Conservation (phyloP, 2,329 filamentous ascomycete species). For the Trichophyton benhamiae region DNA sequence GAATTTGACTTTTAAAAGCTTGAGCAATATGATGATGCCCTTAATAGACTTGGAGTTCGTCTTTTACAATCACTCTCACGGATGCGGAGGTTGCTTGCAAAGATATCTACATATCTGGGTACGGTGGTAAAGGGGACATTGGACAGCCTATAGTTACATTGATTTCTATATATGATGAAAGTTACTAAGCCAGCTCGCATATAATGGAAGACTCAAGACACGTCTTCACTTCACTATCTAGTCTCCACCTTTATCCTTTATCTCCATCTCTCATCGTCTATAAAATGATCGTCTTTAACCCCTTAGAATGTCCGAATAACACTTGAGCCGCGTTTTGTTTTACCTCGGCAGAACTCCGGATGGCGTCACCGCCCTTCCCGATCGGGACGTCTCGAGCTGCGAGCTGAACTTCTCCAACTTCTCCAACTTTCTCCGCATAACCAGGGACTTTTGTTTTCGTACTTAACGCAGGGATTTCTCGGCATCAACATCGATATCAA, state of each 20-base stretch:
- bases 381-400: background rate
- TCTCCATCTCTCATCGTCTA: background rate
- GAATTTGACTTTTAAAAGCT: constrained; percentile 69
- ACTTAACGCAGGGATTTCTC: background rate
- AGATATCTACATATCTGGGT: background rate
- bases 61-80: background rate
- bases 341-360: background rate
- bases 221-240: background rate
- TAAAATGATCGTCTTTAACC: background rate
- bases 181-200: background rate
- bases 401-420: constrained; percentile 3
- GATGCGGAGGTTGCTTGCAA: background rate
- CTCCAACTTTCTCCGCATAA: constrained; percentile 3
- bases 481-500: background rate
- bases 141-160: background rate
- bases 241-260: background rate
- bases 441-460: background rate
- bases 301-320: background rate
- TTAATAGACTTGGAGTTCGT: background rate
- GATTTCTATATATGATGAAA: background rate
- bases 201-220: background rate
- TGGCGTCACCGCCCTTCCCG: background rate
- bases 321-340: background rate
- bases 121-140: background rate
- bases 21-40: background rate